Conservation (phyloP, 2,329 filamentous ascomycete genomes). For the Colletotrichum viniferum region DNA sequence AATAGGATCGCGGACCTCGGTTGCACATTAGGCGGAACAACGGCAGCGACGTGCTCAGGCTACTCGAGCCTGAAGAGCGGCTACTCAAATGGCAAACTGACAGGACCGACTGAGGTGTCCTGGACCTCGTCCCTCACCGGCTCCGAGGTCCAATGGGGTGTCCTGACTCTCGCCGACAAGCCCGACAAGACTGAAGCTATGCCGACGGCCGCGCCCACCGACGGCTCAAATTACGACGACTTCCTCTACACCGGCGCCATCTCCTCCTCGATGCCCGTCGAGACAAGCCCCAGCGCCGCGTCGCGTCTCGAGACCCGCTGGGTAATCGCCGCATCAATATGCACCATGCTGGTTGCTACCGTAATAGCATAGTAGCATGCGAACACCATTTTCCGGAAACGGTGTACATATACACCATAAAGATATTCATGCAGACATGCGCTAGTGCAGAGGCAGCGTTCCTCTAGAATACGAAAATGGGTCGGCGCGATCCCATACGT, state of each 20-base stretch:
- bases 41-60: slow-evolving; percentile 51
- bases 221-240: slow-evolving; percentile 18
- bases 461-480: neutral
- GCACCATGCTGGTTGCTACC: neutral
- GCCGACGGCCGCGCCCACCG: neutral
- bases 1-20: slow-evolving; percentile 47
- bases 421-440: neutral
- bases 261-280: slow-evolving; percentile 2
- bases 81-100: slow-evolving; percentile 40
- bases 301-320: neutral
- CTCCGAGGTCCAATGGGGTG: slow-evolving; percentile 46
- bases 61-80: slow-evolving; percentile 48
- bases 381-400: neutral
- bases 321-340: slow-evolving; percentile 1
- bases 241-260: slow-evolving; percentile 17
- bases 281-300: slow-evolving; percentile 17
- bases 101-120: slow-evolving; percentile 46
- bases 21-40: slow-evolving; percentile 46
- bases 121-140: slow-evolving; percentile 51
- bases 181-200: slow-evolving; percentile 31
- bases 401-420: neutral
- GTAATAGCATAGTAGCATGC: neutral
- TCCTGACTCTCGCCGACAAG: slow-evolving; percentile 44
- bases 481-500: neutral
- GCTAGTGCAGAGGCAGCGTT: neutral